A percentile compares a stretch with the other conserved stretches of the same genome.
Conservation (phyloP, 1,139 yeast species). For the Hanseniaspora sp. region DNA sequence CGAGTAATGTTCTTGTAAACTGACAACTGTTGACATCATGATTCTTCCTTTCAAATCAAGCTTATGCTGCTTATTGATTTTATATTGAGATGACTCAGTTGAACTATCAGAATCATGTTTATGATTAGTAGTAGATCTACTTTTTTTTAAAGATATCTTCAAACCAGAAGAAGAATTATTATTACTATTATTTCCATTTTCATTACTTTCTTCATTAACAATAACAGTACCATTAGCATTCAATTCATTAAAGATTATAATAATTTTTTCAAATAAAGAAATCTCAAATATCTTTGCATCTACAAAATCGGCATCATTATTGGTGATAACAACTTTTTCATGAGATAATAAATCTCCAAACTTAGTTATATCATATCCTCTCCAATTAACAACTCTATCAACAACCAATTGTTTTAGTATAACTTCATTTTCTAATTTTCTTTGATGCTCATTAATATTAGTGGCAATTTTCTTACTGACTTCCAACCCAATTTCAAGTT, state of each 20-base stretch:
- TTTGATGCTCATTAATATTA: conserved; percentile 84
- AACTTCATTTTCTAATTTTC: conserved; percentile 78
- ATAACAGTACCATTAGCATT: conserved; percentile 19
- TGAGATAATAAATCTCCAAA: conserved; percentile 79
- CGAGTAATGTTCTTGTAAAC: conserved; percentile 35
- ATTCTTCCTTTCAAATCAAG: conserved; percentile 58
- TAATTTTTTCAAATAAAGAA: conserved; percentile 75
- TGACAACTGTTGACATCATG: conserved; percentile 56
- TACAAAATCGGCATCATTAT: conserved; percentile 28
- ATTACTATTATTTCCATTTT: background rate
- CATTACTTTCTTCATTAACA: background rate
- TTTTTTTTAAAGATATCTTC: conserved; percentile 25
- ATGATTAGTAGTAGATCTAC: conserved; percentile 23
- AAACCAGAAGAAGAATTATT: conserved; percentile 16
- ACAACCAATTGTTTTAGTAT: conserved; percentile 50
- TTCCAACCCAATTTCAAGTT: conserved; percentile 56
- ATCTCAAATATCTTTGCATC: conserved; percentile 80
- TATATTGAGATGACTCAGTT: conserved; percentile 15
- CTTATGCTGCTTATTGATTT: conserved; percentile 23
- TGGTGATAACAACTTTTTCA: conserved; percentile 61
- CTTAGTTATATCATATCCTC: conserved; percentile 72
- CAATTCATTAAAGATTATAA: conserved; percentile 61
- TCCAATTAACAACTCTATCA: conserved; percentile 78
- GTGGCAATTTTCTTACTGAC: conserved; percentile 68
- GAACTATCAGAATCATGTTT: background rate